Evolutionary conservation across 495 filamentous ascomycete species (phyloP).

Genomic region (Penicillium desertorum): DNA sequence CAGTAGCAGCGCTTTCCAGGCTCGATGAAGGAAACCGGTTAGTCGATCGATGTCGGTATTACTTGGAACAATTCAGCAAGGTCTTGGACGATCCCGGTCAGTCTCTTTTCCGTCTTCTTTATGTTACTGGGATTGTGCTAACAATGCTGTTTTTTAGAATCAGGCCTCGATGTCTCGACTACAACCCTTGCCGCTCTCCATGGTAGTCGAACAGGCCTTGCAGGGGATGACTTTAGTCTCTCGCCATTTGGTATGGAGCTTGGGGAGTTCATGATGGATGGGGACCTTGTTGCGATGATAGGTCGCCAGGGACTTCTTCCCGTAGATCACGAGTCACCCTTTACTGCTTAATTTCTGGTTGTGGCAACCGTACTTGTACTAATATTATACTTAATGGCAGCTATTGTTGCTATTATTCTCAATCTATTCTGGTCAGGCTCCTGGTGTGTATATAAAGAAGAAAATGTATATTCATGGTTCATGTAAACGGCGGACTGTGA

Average conservation of each 20-base stretch:
- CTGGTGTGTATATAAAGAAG: too few relatives aligned
- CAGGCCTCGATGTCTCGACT: background rate
- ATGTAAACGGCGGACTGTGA: too few relatives aligned
- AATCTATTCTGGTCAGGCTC: constrained; percentile 4
- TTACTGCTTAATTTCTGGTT: background rate
- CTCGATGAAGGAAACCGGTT: constrained; percentile 42
- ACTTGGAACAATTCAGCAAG: constrained; percentile 34
- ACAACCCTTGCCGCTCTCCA: constrained; percentile 13
- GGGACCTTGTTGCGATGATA: constrained; percentile 28
- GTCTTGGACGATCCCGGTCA: constrained; percentile 29
- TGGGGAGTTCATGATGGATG: constrained; percentile 48
- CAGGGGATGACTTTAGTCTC: constrained; percentile 16
- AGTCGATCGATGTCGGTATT: constrained; percentile 41
- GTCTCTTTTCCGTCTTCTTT: constrained; percentile 1
- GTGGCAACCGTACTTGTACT: background rate
- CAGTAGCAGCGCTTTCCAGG: constrained; percentile 36
- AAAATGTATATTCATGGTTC: too few relatives aligned
- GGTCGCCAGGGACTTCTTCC: constrained; percentile 4
- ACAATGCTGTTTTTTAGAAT: background rate
- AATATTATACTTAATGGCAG: background rate
- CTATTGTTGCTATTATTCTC: background rate
- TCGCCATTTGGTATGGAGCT: constrained; percentile 41
- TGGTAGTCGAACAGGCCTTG: constrained; percentile 5
- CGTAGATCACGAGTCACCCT: background rate
- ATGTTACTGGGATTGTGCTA: background rate